These are phyloP conservation scores for Aureobasidium leucospermi DNA, from an alignment of 2,329 filamentous ascomycete species.

Conservation along the genomic window DNA sequence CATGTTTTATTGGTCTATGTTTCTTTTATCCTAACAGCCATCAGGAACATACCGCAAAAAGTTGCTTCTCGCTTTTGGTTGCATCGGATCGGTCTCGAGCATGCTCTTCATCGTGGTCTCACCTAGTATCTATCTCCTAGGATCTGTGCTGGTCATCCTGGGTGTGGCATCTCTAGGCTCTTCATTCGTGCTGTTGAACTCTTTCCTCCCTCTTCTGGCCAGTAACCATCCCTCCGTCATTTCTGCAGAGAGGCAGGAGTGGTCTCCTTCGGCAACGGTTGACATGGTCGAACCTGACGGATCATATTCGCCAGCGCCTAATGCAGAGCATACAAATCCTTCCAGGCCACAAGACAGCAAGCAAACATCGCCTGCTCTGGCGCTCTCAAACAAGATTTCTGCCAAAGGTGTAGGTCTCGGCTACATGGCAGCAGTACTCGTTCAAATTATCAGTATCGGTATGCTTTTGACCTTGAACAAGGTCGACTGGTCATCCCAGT, in stretches of 20 bases:
- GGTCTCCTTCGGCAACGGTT: background rate
- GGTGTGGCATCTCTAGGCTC: conserved; percentile 87
- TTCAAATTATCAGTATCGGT: conserved; percentile 70
- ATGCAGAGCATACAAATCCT: background rate
- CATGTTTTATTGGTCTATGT: background rate
- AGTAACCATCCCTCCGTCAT: conserved; percentile 60
- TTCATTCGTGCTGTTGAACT: conserved; percentile 94
- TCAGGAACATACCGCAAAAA: conserved; percentile 67
- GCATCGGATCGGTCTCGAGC: conserved; percentile 66
- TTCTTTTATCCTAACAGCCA: background rate
- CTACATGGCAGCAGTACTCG: conserved; percentile 72
- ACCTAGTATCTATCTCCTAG: conserved; percentile 68
- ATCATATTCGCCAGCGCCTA: background rate
- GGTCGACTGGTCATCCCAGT: conserved; percentile 58
- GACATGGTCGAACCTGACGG: conserved; percentile 2
- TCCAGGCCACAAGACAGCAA: background rate
- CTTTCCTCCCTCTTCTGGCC: conserved; percentile 80
- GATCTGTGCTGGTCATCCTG: conserved; percentile 71
- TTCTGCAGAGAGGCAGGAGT: background rate
- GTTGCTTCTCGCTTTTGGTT: conserved; percentile 71
- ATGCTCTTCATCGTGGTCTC: conserved; percentile 75
- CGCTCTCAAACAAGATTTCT: conserved; percentile 77
- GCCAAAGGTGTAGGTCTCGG: conserved; percentile 84
- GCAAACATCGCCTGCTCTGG: conserved; percentile 54
- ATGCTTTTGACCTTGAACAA: conserved; percentile 54